phyloP scores from a whole-genome alignment of 331 rosid species.

The Ulmus americana region DNA sequence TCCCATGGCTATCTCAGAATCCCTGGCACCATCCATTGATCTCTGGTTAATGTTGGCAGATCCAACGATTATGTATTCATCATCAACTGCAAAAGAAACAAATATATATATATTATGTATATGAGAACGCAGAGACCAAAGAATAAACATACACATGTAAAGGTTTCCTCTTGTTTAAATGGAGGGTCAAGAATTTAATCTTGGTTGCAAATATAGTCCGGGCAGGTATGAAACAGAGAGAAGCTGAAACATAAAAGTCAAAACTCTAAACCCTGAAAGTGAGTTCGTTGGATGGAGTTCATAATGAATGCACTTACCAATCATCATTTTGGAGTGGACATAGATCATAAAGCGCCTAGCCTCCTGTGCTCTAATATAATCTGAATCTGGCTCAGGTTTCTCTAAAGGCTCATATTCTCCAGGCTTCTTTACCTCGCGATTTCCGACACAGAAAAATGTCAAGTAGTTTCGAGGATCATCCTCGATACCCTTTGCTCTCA shows the following conservation, averaged over 20 bases:
- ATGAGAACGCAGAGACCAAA: neutral
- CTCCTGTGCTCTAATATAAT: constrained; percentile 62
- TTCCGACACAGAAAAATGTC: constrained; percentile 95
- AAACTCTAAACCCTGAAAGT: no score
- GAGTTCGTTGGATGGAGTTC: no score
- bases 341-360: constrained; percentile 90
- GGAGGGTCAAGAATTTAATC: neutral
- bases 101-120: no score
- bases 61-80: constrained; percentile 89
- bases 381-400: constrained; percentile 64
- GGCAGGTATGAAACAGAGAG: no score
- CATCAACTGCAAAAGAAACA: constrained; percentile 58
- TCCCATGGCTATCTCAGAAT: constrained; percentile 97
- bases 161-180: neutral
- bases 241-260: no score
- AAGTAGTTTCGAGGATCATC: constrained; percentile 83
- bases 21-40: constrained; percentile 94
- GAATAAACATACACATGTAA: neutral
- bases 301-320: constrained; percentile 40
- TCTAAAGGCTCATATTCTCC: constrained; percentile 85
- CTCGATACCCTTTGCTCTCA: constrained; percentile 50
- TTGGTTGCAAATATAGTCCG: neutral
- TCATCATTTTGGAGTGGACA: constrained; percentile 97
- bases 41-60: constrained; percentile 99
- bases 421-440: constrained; percentile 66